Evolutionary conservation across 345 rosid species (phyloP).

Genomic region (Camelina hispida): DNA sequence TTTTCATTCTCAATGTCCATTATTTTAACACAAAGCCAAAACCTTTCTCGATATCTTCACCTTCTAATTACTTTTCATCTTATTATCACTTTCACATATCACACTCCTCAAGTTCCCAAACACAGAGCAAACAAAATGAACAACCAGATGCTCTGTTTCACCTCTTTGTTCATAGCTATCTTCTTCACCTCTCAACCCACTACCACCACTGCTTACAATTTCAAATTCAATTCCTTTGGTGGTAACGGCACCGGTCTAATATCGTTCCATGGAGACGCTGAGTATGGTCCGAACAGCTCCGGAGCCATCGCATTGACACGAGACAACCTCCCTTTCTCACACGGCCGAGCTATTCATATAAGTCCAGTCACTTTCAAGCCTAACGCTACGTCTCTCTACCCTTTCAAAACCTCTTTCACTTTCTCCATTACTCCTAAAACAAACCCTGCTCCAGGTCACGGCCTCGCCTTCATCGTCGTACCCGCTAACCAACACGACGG

Average conservation of each 20-base stretch:
- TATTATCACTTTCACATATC: constrained; percentile 25
- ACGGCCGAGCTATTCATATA: constrained; percentile 38
- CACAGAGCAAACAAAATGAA: constrained; percentile 15
- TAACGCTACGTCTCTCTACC: constrained; percentile 23
- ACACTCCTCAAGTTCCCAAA: neutral
- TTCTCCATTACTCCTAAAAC: constrained; percentile 46
- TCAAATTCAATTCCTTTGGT: constrained; percentile 40
- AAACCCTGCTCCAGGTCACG: constrained; percentile 36
- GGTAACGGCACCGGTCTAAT: constrained; percentile 22
- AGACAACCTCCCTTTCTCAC: constrained; percentile 33
- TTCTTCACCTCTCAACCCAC: neutral
- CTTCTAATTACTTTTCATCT: neutral
- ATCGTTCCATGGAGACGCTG: constrained; percentile 37
- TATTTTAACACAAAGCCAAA: neutral
- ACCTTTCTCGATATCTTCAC: constrained; percentile 18
- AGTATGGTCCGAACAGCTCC: constrained; percentile 19
- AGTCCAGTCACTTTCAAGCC: constrained; percentile 34
- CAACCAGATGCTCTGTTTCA: constrained; percentile 24
- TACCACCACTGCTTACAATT: constrained; percentile 26
- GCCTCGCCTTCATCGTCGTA: constrained; percentile 39
- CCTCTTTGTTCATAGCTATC: constrained; percentile 18
- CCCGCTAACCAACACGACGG: constrained; percentile 31
- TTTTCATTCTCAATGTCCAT: neutral
- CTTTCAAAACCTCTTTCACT: constrained; percentile 47
- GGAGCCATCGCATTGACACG: constrained; percentile 26